These are phyloP conservation scores for Penicillium turbatum DNA, from an alignment of 495 filamentous ascomycete genomes.

Conservation along the genomic window DNA sequence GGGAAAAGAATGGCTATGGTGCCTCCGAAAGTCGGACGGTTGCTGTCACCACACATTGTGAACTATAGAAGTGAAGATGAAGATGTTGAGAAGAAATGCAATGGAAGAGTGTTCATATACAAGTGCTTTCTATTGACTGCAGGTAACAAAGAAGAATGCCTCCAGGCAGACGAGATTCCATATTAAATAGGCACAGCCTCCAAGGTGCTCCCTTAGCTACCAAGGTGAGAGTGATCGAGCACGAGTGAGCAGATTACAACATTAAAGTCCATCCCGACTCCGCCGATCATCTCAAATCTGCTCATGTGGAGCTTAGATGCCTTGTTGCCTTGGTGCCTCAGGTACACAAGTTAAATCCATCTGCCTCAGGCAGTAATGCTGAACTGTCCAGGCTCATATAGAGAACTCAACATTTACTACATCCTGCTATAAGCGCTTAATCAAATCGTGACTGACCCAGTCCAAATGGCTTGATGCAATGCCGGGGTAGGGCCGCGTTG, in stretches of 20 bases:
- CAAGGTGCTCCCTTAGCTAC: constrained; percentile 9
- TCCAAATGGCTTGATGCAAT: background rate
- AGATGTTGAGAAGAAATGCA: background rate
- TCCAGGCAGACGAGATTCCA: background rate
- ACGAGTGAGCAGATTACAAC: constrained; percentile 11
- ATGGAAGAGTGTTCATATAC: background rate
- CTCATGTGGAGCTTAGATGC: constrained; percentile 8
- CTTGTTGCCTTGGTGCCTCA: background rate
- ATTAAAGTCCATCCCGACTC: background rate
- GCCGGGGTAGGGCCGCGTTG: background rate
- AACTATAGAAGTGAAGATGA: constrained; percentile 4
- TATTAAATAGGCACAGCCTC: background rate
- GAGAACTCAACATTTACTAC: background rate
- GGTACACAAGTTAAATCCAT: no score
- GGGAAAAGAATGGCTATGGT: constrained; percentile 30
- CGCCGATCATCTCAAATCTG: constrained; percentile 12
- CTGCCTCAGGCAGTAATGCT: background rate
- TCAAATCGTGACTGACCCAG: background rate
- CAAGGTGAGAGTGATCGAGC: constrained; percentile 27
- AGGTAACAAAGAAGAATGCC: background rate
- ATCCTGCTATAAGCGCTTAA: background rate
- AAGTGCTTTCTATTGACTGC: background rate
- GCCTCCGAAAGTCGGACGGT: constrained; percentile 21
- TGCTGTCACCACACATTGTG: constrained; percentile 24
- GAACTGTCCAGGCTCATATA: background rate